Evolutionary conservation across 805 yeast genomes (phyloP).

Genomic region (Kluyveromyces wickerhamii): DNA sequence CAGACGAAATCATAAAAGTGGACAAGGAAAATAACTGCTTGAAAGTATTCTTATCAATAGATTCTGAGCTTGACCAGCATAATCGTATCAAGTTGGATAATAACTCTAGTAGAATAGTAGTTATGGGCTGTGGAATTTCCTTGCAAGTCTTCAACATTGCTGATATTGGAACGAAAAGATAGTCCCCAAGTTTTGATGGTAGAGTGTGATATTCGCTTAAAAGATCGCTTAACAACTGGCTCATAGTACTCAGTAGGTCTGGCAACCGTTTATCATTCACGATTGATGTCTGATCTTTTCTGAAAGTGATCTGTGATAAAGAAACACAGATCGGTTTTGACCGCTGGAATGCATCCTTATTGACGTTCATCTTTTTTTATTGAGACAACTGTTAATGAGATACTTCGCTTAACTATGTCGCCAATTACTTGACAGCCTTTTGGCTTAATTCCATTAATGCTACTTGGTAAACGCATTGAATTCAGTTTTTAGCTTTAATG

Average conservation of each 20-base stretch:
- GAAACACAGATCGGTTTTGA: slow-evolving; percentile 38
- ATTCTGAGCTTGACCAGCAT: slow-evolving; percentile 39
- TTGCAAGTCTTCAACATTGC: slow-evolving; percentile 41
- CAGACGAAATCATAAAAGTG: slow-evolving; percentile 34
- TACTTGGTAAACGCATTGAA: too few species aligned
- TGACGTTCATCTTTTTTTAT: neutral
- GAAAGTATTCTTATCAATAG: slow-evolving; percentile 32
- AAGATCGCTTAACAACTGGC: slow-evolving; percentile 15
- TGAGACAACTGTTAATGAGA: too few species aligned
- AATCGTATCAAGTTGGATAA: slow-evolving; percentile 36
- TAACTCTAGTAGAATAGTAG: slow-evolving; percentile 35
- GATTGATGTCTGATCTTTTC: slow-evolving; percentile 31
- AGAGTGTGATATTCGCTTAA: slow-evolving; percentile 14
- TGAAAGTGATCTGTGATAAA: slow-evolving; percentile 37
- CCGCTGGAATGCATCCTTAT: slow-evolving; percentile 17
- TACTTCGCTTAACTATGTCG: too few species aligned
- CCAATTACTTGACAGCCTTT: too few species aligned
- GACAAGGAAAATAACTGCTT: slow-evolving; percentile 41
- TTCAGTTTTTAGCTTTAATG: too few species aligned
- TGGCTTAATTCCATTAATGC: too few species aligned
- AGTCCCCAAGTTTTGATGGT: slow-evolving; percentile 45
- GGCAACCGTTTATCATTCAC: slow-evolving; percentile 28
- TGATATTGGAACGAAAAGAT: slow-evolving; percentile 53
- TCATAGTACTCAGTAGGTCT: slow-evolving; percentile 30
- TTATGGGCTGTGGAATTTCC: slow-evolving; percentile 41